Percentiles rank a stretch among this genome's conserved stretches.
Evolutionary conservation across 2,329 filamentous ascomycete genomes (phyloP).

Genomic region (Alternaria triticina): DNA sequence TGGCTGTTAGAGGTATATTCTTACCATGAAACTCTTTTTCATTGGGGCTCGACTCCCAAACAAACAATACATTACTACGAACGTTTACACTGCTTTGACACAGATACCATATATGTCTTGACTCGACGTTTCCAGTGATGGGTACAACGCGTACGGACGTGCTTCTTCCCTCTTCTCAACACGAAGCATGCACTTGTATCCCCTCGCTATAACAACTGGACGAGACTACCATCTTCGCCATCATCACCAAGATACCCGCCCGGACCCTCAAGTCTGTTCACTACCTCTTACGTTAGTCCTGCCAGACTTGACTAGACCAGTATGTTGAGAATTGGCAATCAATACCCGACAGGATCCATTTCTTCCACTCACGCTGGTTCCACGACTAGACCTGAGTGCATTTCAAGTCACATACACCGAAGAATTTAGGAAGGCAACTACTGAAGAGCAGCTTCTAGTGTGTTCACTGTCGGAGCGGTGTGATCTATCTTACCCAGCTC

Average conservation of each 20-base stretch:
- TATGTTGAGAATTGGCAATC: background rate
- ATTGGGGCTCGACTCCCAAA: background rate
- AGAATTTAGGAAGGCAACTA: background rate
- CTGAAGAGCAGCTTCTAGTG: background rate
- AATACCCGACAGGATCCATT: background rate
- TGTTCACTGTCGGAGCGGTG: background rate
- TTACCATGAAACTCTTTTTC: background rate
- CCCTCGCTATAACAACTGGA: too few species aligned
- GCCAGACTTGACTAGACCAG: background rate
- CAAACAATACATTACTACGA: background rate
- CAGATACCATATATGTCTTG: background rate
- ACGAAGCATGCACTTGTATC: too few species aligned
- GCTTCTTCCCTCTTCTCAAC: too few species aligned
- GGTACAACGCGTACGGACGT: background rate
- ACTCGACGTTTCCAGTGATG: background rate
- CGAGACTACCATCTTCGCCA: background rate
- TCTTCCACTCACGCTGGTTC: background rate
- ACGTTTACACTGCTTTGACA: background rate
- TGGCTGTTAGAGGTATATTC: background rate
- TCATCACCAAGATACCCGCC: background rate
- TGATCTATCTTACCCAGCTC: accelerated
- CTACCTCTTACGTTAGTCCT: background rate
- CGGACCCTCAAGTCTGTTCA: background rate
- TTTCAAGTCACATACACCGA: background rate
- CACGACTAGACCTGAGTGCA: background rate